Evolutionary conservation across 2,329 filamentous ascomycete species (phyloP), one percentile per base, ranked within the genome.

Genomic region (Monilinia polystroma): DNA sequence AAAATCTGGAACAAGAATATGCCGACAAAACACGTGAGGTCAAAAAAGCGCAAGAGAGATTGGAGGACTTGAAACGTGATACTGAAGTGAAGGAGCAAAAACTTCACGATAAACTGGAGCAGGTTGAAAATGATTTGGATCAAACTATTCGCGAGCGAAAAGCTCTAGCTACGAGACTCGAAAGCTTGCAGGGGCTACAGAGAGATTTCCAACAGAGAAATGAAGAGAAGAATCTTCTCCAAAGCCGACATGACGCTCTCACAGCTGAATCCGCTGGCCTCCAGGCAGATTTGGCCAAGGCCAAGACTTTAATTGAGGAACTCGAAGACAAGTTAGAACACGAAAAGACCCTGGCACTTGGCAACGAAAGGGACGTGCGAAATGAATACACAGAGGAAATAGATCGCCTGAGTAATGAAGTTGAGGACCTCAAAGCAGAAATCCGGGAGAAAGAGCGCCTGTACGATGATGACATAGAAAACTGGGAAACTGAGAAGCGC

Each of bases 401-500:
- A 55, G 82, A 85, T 63, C 81, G 79, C 20, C 75, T 86, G n/a
- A 78, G 80, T 68, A 78, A 78, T 45, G 81, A 84, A 69, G 79
- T 85, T 32, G 81, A 83, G 66, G 79, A 81, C 45, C 77, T 86
- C 20, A 83, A 83, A 68, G 79, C 83, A 69, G 84, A 90, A 88
- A 29, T 87, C 84, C 63, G 81, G 83, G 87, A 90, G 71, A 90
- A 88, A 70, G 87, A 91, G 72, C 88, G 87, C 58, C 81, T 89
- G 49, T 88, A 89, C 77, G 87, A 88, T 67, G 85, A 89, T 67
- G 88, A 91, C 73, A 86, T 84, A 75, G 89, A 92, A 70, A 87
- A 87, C 72, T 92, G 90, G 89, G 87, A 90, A 64, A 85, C 83
- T 10, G 85, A 89, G 73, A 87, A 83, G 73, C 84, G 86, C 45